Evolutionary conservation across 2,329 filamentous ascomycete genomes (phyloP), one percentile per base, ranked within the genome.

Genomic region (Calcarisporium arbuscula): DNA sequence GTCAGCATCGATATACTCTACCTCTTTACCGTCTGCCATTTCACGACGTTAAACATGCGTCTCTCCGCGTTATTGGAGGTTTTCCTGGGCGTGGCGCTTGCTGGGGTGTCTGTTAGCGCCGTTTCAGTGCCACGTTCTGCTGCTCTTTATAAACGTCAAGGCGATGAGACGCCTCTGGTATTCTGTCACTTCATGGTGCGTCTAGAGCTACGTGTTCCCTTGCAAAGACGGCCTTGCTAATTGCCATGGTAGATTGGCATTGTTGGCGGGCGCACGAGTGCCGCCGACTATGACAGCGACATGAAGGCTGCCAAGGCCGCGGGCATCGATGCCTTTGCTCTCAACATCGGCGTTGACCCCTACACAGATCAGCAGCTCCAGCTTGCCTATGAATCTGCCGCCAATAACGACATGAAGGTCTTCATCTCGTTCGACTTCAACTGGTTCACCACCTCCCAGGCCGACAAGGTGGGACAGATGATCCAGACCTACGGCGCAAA

Each of bases 341-440:
- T 72, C 25, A 72, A 71, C 32, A 69, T 72, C 30, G 68, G 66
- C 19, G 51, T 52, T 6, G 68, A 73, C 35, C 36, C 41, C 6
- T 63, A 58, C 35, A 65, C 58, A 2, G 63, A 69, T 32, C 44
- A 57, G n/a, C 68, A 73, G 47, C 61, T 74, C 4, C 52, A 45
- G 2, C 62, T 57, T 20, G 70, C 70, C 1, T 74, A 72, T 39
- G 52, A 64, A n/a, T 68, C 68, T 1, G 67, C 70, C 4, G 58
- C 61, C 8, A 55, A 54, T 7, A 61, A 62, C 19, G 58, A 54
- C 30, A 70, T 75, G 60, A 70, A 72, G 35, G 67, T 73, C 11
- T 73, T 75, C 35, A 64, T 76, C 41, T 74, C 70, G 2, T 76
- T 75, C 41, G 72, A 75, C 53, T 74, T 72, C 49, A 70, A 71